Evolutionary conservation across 768 basidiomycete species (phyloP).

Genomic region (Mycena floridula): DNA sequence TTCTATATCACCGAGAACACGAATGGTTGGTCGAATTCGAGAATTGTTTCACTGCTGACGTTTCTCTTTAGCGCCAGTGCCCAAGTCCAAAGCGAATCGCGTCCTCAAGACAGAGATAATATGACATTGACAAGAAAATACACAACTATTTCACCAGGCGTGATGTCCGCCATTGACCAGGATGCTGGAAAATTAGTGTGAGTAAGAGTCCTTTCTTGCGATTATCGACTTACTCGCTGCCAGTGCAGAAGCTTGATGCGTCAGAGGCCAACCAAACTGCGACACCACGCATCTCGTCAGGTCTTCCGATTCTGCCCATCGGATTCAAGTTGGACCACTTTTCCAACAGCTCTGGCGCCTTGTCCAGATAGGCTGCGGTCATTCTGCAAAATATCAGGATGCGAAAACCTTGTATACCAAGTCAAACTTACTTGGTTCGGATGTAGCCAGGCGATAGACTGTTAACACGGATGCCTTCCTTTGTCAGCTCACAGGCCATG

Average conservation of each 20-base stretch:
- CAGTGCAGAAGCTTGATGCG: conserved; percentile 73
- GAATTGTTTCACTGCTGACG: conserved; percentile 8
- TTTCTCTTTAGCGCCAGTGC: conserved; percentile 64
- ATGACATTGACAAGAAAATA: no score
- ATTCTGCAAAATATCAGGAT: conserved; percentile 35
- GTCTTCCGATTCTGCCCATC: conserved; percentile 61
- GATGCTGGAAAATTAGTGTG: conserved; percentile 31
- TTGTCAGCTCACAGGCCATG: conserved; percentile 77
- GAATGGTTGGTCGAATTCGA: conserved; percentile 52
- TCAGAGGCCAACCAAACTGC: conserved; percentile 68
- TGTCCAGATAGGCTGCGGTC: conserved; percentile 69
- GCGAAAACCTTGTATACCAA: neutral
- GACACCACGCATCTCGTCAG: conserved; percentile 71
- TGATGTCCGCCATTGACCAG: conserved; percentile 59
- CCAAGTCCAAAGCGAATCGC: conserved; percentile 82
- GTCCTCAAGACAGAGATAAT: conserved; percentile 86
- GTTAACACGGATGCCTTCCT: conserved; percentile 64
- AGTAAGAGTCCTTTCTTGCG: neutral
- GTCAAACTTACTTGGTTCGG: conserved; percentile 48
- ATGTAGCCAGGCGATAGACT: conserved; percentile 73
- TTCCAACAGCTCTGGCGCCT: conserved; percentile 51
- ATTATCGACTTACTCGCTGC: conserved; percentile 64
- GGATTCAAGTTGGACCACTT: conserved; percentile 71
- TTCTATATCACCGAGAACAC: conserved; percentile 93
- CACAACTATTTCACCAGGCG: conserved; percentile 44